Base-by-base conservation (phyloP, 2,329 filamentous ascomycete genomes). In the Mariannaea elegans region DNA sequence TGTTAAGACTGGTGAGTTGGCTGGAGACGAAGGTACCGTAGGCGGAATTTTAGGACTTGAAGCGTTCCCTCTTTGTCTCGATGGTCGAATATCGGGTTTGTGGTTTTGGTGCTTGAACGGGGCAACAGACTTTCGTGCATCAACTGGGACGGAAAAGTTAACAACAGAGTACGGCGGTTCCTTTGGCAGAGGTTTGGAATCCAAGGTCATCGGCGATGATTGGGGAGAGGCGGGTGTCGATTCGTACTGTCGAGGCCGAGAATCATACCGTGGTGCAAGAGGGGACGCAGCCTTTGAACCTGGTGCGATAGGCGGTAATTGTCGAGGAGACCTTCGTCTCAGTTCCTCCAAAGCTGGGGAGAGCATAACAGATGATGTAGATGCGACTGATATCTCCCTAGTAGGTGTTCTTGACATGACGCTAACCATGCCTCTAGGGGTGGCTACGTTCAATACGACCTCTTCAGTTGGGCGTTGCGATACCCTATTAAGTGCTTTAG, bases 341-440 rank as follows among this genome's bases (percentile, higher is more conserved):
- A 86, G 65, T 41, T 80, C 81, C 7, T 85, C 83, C 4, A 75
- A 70, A 2, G 78, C 79, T 0, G 84, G 84, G 4, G 84, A 87
- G 7, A 83, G 70, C 66, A 85, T 80, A 7, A 80, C 76, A 2
- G 80, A 82, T 10, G 81, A 82, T 4, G 79, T 81, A 12, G 72
- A 75, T 1, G 77, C 81, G 48, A 74, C 73, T 2, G 70, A 69
- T 59, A 68, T 72, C 29, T 67, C 63, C 14, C 56, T 46, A 7
- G 53, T 45, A 21, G 50, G 16, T 59, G 50, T 10, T 55, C 42
- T 10, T 48, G 29, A 16, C 24, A 18, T n/a, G 2, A 3, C 16
- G 44, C 49, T 45, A 9, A n/a, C 10, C 10, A 16, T 39, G 56
- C 38, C 52, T 65, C 16, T 42, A 13, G 6, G 7, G n/a, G 19